Conservation (phyloP, 2,329 filamentous ascomycete species). For the Sodiomyces alkalinus region DNA sequence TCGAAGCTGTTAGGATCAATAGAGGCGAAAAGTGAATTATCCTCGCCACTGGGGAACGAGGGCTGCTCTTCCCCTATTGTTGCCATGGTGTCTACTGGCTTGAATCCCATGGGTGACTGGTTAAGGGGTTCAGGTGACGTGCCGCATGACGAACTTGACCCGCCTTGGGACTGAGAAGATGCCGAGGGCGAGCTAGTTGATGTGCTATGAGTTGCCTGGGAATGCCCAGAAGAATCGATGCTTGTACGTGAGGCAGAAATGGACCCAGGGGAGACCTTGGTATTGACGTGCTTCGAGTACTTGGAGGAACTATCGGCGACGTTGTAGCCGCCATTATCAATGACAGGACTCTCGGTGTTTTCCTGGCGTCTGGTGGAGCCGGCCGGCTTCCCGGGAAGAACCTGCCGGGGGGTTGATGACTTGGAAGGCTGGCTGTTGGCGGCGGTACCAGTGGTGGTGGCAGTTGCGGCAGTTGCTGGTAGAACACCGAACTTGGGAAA, state of each 20-base stretch:
- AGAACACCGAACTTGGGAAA: constrained; percentile 86
- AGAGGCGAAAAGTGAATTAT: constrained; percentile 13
- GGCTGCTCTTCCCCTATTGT: constrained; percentile 53
- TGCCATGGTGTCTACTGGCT: constrained; percentile 45
- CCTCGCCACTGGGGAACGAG: constrained; percentile 19
- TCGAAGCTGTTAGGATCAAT: constrained; percentile 46
- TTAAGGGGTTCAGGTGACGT: constrained; percentile 65
- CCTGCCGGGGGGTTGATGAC: constrained; percentile 5
- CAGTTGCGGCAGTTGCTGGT: constrained; percentile 35
- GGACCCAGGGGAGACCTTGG: constrained; percentile 27
- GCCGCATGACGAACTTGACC: constrained; percentile 49
- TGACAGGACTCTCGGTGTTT: constrained; percentile 15
- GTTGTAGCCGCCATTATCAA: constrained; percentile 9
- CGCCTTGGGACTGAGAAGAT: constrained; percentile 44
- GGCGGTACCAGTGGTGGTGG: too few relatives aligned
- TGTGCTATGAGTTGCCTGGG: constrained; percentile 29
- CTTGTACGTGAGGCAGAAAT: constrained; percentile 30
- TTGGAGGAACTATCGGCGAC: too few relatives aligned
- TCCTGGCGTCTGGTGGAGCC: constrained; percentile 14
- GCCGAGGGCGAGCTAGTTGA: constrained; percentile 50
- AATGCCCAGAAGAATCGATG: too few relatives aligned
- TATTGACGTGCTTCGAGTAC: too few relatives aligned
- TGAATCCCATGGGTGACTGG: constrained; percentile 53
- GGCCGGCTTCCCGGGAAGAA: constrained; percentile 17
- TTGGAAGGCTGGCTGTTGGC: constrained; percentile 2